Evolutionary conservation across 768 basidiomycete species (phyloP), one percentile per base, ranked within the genome.

Genomic region (Hypholoma sublateritium): DNA sequence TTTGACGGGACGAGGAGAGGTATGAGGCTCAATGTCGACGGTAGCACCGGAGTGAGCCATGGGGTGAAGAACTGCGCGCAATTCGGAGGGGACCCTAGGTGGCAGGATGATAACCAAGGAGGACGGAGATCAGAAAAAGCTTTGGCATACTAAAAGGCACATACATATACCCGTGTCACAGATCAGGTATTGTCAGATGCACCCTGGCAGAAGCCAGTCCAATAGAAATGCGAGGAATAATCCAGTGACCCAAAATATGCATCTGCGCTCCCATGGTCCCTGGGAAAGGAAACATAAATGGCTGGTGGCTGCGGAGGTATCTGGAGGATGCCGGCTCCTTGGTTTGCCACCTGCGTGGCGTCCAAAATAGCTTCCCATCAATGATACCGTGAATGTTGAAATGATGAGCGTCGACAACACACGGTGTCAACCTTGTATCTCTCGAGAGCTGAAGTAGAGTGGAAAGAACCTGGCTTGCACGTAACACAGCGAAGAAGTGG

Each of bases 1-100:
- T 70, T 84, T 84, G 64, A 70, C 67, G 12, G 77, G 78, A 53
- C 79, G 68, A 39, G 68, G 63, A 49, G 64, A 59, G 42, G 59
- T 47, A 55, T 59, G 53, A 24, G 59, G 59, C 25, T 67, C 66
- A 46, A 51, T 60, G 61, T 66, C 62, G 57, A 62, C 53, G 58
- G 59, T 59, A 45, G 55, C 50, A 54, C 55, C 63, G 45, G 62
- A 55, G 65, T 67, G 59, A 60, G 62, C 53, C 64, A 65, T 65
- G 39, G 61, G 56, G 53, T 54, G 55, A 37, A 41, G 21, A 58
- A 65, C 46, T 69, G 70, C 65, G 69, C 65, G 66, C 59, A 64
- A 66, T 69, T 70, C 69, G 67, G 67, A 69, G 59, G 64, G 62
- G 65, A 61, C 64, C 65, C 59, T 68, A 64, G 59, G 67, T 65